Percentiles rank a stretch among this genome's conserved stretches.
Conservation (phyloP, 176 grass and related monocot species). For the Aechmea fasciata region DNA sequence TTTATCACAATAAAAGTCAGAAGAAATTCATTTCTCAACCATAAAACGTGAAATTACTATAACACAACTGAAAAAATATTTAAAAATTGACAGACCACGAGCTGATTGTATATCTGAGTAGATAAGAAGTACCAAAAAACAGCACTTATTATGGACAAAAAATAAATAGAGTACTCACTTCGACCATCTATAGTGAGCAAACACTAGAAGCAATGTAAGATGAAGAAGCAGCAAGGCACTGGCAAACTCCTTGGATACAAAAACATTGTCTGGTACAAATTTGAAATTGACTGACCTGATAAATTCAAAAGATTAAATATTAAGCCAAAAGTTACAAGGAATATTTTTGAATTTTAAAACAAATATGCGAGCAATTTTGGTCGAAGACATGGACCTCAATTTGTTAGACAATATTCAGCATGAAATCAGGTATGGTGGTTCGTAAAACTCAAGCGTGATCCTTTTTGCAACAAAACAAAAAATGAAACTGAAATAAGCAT, state of each 20-base stretch:
- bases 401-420: not conserved
- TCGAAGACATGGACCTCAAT: not conserved
- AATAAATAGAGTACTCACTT: constrained; percentile 48
- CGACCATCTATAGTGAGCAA: constrained; percentile 86
- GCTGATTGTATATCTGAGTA: not conserved
- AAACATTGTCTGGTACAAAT: constrained; percentile 82
- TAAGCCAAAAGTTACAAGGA: not conserved
- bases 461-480: not conserved
- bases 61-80: not conserved
- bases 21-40: not conserved
- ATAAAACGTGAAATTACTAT: not conserved
- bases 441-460: not conserved
- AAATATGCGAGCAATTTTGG: not conserved
- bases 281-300: constrained; percentile 97
- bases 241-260: constrained; percentile 84
- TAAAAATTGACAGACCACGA: not conserved
- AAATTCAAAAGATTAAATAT: constrained; percentile 10
- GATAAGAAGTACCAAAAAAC: not conserved
- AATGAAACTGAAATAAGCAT: not conserved
- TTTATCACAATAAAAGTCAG: not conserved
- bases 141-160: constrained; percentile 1
- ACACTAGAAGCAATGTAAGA: constrained; percentile 61
- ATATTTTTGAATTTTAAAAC: not conserved
- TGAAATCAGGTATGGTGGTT: not conserved
- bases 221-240: constrained; percentile 64